Conservation (phyloP, 2,329 filamentous ascomycete species). For the Talaromyces sp. region DNA sequence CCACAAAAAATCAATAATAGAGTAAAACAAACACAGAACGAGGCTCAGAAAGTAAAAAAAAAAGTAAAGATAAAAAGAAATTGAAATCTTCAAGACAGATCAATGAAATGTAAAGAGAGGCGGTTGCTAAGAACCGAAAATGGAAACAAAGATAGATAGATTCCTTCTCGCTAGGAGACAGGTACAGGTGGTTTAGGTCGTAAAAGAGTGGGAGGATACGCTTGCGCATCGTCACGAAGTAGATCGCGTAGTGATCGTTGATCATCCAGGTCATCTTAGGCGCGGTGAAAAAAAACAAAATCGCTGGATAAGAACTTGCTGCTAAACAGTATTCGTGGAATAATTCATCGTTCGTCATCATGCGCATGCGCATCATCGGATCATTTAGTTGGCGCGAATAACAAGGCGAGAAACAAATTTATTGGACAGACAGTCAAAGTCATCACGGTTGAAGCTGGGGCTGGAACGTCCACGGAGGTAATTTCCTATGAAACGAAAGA, state of each 20-base stretch:
- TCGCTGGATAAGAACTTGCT: slow-evolving; percentile 20
- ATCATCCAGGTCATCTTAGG: slow-evolving; percentile 31
- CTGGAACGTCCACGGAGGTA: slow-evolving; percentile 81
- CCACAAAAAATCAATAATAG: slow-evolving; percentile 26
- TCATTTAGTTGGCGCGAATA: slow-evolving; percentile 80
- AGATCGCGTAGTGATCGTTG: slow-evolving; percentile 32
- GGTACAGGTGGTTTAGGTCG: slow-evolving; percentile 5
- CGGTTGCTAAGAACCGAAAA: slow-evolving; percentile 20
- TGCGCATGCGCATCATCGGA: slow-evolving; percentile 25
- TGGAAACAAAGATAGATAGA: slow-evolving; percentile 5
- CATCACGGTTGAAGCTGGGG: slow-evolving; percentile 82
- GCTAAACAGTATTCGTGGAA: slow-evolving; percentile 23
- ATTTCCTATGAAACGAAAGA: slow-evolving; percentile 66
- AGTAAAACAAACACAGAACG: slow-evolving; percentile 12
- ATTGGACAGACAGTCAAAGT: slow-evolving; percentile 95
- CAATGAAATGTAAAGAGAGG: slow-evolving; percentile 24
- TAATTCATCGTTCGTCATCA: slow-evolving; percentile 23
- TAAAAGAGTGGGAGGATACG: slow-evolving; percentile 24
- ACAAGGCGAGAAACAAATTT: slow-evolving; percentile 97
- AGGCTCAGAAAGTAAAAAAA: slow-evolving; percentile 26
- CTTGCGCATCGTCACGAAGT: slow-evolving; percentile 27
- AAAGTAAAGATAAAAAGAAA: slow-evolving; percentile 29
- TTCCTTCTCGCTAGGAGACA: slow-evolving; percentile 18
- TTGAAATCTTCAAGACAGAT: slow-evolving; percentile 11
- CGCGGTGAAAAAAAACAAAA: slow-evolving; percentile 15